Evolutionary conservation across 2,329 filamentous ascomycete species (phyloP), one percentile per base, ranked within the genome.

Genomic region (Sarocladium oryzae): DNA sequence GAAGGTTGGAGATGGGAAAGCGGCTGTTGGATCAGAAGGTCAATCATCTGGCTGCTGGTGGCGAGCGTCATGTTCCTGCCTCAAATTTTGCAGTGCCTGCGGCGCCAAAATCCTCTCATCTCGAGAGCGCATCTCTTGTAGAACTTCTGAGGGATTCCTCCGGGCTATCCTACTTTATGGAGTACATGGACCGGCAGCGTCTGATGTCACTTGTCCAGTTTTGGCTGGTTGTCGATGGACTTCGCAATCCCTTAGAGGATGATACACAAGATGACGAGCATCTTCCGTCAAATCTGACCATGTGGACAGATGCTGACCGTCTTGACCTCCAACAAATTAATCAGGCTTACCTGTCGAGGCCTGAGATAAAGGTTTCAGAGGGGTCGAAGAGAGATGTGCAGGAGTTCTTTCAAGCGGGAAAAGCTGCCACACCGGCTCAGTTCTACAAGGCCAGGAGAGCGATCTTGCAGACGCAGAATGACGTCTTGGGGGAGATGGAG

Each of bases 151-250:
- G 91, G 58, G 90, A 95, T 66, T 82, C 93, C 2, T 87, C 92
- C 1, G 92, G 89, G 0, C 75, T 99, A 8, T 97, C 93, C 2
- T 99, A 96, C 65, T 97, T 99, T 70, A 99, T 99, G 93, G 93
- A 99, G 65, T 97, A 90, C 62, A 99, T 99, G 93, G 93, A 99
- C 65, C 84, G 93, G 37, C 87, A 91, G 63, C 78, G 80, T 15
- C 75, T 92, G 23, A 92, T 97, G 85, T 80, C 87, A 13, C 72
- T 96, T 43, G 91, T 99, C 5, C 93, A 99, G 62, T 99, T 97
- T 67, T 99, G 92, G 90, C 84, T 99, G 36, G 93, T 97, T 2
- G 93, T 97, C 5, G 93, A 99, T 69, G 92, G 93, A 0, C 89
- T 97, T 59, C 86, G 95, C 37, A 96, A 95, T 59, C 95, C 93